Evolutionary conservation across 2,329 filamentous ascomycete species (phyloP), one percentile per base, ranked within the genome.

Genomic region (Paraphaeosphaeria sporulosa): DNA sequence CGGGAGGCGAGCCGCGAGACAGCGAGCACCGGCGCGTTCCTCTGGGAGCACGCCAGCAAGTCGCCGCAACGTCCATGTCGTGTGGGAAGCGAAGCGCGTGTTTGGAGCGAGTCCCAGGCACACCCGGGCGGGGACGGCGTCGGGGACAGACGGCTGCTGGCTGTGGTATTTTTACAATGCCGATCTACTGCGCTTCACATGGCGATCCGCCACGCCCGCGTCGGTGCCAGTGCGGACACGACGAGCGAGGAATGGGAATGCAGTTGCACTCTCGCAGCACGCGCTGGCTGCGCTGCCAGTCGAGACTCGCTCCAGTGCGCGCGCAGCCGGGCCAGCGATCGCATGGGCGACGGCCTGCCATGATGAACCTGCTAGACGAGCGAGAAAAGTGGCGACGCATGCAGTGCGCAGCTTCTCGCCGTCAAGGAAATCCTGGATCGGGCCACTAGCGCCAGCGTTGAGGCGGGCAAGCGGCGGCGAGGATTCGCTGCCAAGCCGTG

Each of bases 401-500:
- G n/a, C n/a, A n/a, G n/a, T n/a, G n/a, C 25, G 51, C 51, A 44
- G 25, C 40, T 17, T 27, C 36, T 38, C 17, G 19, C 34, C 27
- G 52, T 46, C 40, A 13, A 55, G 40, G n/a, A 55, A 27, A 46
- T 55, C 52, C 52, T 55, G 52, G 42, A 44, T 30, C 52, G 30
- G 42, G 40, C 6, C 52, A 17, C 52, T 42, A 43, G 36, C 25
- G 52, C 51, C 51, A 32, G 38, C 52, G 52, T 55, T 55, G 50
- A 53, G 50, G 50, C 51, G 51, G 27, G 51, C 44, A 47, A 47
- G 23, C 44, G 23, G 44, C 44, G 23, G 23, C 44, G 44, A 47
- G 44, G 23, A 47, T 47, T 27, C 44, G 51, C 32, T 44, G 52
- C 52, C 52, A 56, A 56, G 54, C 19, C 44, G 30, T 56, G 54